A percentile compares a stretch with the other conserved stretches of the same genome.
Evolutionary conservation across 495 filamentous ascomycete species (phyloP).

Genomic region (Aspergillus sclerotioniger): DNA sequence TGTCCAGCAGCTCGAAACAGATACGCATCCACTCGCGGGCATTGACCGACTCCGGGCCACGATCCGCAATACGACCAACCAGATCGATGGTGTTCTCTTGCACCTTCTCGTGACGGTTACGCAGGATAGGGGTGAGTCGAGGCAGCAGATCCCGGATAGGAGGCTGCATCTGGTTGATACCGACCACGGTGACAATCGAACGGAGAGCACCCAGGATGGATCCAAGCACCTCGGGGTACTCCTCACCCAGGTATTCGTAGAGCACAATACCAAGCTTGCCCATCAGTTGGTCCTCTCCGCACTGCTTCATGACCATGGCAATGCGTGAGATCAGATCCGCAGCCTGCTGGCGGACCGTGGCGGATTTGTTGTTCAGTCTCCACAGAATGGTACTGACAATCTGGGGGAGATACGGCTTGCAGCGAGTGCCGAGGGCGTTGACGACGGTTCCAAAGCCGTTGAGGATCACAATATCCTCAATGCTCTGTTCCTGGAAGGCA

Average conservation of each 20-base stretch:
- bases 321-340: conserved; percentile 96
- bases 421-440: conserved; percentile 88
- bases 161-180: conserved; percentile 97
- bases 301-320: conserved; percentile 98
- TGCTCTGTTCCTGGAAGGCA: conserved; percentile 97
- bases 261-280: conserved; percentile 94
- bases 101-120: conserved; percentile 99
- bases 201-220: conserved; percentile 94
- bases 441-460: conserved; percentile 99
- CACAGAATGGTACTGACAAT: conserved; percentile 97
- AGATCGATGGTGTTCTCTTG: conserved; percentile 99
- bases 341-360: conserved; percentile 94
- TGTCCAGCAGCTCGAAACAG: conserved; percentile 97
- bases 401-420: conserved; percentile 95
- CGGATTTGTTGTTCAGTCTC: conserved; percentile 95
- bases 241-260: conserved; percentile 98
- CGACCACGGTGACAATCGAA: conserved; percentile 96
- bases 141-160: conserved; percentile 97
- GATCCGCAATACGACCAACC: conserved; percentile 96
- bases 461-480: conserved; percentile 92
- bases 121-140: conserved; percentile 91
- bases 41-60: conserved; percentile 92
- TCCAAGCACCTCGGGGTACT: conserved; percentile 97
- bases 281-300: conserved; percentile 92
- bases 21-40: conserved; percentile 99